Percentiles rank a stretch among this genome's conserved stretches.
Evolutionary conservation across 2,329 filamentous ascomycete species (phyloP).

Genomic region (Diplodia mutila): DNA sequence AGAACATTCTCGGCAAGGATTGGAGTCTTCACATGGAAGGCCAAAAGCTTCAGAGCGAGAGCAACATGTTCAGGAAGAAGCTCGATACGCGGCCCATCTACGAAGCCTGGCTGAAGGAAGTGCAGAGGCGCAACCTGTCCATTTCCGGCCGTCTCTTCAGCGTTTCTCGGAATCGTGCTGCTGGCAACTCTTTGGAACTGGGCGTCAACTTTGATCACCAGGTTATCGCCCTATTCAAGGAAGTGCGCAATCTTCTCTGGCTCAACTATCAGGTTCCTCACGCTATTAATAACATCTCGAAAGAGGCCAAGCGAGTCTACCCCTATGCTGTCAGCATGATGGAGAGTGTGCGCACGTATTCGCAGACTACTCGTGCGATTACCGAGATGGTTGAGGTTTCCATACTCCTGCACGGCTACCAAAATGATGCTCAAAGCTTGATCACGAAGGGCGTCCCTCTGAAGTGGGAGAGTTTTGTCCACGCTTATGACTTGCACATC

Average conservation of each 20-base stretch:
- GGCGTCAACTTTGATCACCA: conserved; percentile 96
- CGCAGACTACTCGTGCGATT: conserved; percentile 85
- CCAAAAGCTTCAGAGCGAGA: conserved; percentile 89
- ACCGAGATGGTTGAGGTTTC: conserved; percentile 84
- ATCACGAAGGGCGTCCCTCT: conserved; percentile 86
- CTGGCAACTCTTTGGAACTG: conserved; percentile 85
- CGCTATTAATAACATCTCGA: conserved; percentile 91
- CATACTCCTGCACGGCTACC: conserved; percentile 85
- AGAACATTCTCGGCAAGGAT: conserved; percentile 91
- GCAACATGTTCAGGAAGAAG: conserved; percentile 93
- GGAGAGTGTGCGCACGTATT: conserved; percentile 94
- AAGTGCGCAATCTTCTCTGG: conserved; percentile 95
- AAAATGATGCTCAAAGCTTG: conserved; percentile 83
- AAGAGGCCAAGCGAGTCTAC: conserved; percentile 98
- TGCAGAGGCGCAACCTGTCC: conserved; percentile 83
- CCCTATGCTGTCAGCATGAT: conserved; percentile 97
- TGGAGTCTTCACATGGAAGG: conserved; percentile 95
- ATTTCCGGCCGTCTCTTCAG: conserved; percentile 92
- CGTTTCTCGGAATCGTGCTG: conserved; percentile 84
- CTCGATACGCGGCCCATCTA: conserved; percentile 92
- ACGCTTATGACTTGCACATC: conserved; percentile 90
- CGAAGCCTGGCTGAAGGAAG: conserved; percentile 92
- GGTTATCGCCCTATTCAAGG: conserved; percentile 97
- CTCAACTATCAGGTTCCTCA: conserved; percentile 93
- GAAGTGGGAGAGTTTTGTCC: conserved; percentile 97